Evolutionary conservation across 2,329 filamentous ascomycete genomes (phyloP), one percentile per base, ranked within the genome.

Genomic region (Aspergillus texensis): DNA sequence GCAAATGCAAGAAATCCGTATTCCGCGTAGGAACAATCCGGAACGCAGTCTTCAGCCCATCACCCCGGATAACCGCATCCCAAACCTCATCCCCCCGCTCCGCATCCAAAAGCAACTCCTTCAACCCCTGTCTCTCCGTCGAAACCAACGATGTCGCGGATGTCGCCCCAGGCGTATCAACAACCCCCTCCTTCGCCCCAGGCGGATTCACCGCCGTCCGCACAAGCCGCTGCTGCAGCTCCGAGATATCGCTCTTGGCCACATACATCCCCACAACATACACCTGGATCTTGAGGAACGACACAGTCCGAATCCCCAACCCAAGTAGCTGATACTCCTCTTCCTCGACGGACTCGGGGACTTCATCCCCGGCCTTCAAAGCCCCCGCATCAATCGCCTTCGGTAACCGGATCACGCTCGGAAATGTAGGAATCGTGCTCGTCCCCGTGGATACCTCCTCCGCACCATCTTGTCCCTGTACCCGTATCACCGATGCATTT

Each of bases 261-360:
- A 98, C 85, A 80, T 99, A 99, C 71, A 96, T 88, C 19, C 94
- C 95, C 0, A 97, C 91, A 21, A 98, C 91, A 80, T 99, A 99
- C 59, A 99, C 95, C 76, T 97, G 90, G 52, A 99, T 93, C 56
- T 87, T 83, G 52, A 98, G 81, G 77, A 98, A 97, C 28, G 91
- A 96, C 36, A 99, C 95, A 1, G 91, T 93, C 61, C 95, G 88
- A 66, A 96, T 89, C 21, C 95, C 95, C 6, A 97, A 81, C 0
- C 95, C 95, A 8, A 98, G 86, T 0, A 98, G 85, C 26, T 93
- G 94, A 77, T 97, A 98, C 71, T 97, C 85, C 48, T 91, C 71
- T 77, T 86, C 66, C 78, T 84, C 65, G 28, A 79, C 68, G 0
- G 39, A 41, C 8, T 71, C 67, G 19, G 76, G 74, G 32, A 81